Base-by-base conservation (phyloP, 2,329 filamentous ascomycete genomes). In the Parastagonospora nodorum region DNA sequence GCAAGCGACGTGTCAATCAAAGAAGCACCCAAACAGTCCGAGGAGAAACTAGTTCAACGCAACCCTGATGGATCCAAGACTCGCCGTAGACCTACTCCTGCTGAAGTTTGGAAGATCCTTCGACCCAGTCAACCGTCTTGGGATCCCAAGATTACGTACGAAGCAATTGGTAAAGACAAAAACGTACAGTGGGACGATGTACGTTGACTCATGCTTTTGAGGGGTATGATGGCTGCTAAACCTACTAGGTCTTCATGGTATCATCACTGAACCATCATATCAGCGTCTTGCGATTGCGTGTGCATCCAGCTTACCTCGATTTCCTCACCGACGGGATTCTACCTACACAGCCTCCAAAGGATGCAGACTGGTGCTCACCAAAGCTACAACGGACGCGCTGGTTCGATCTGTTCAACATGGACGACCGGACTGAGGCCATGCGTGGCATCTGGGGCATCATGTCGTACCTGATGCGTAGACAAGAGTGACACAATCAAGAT, bases 221-320 rank as follows among this genome's bases (percentile, higher is more conserved):
- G 29, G 16, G 24, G 29, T 5, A 32, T 42, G 2, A 29, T 32
- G 33, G 41, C 42, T 46, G 48, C 67, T 27, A 70, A 44, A 24
- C 27, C 10, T n/a, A 15, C 27, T 60, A 86, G 82, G 78, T 86
- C 44, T 86, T 83, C 69, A 79, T 86, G 76, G 62, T 86, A 41
- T 86, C 84, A 10, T 82, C 82, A 19, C 74, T 86, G 55, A 86
- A 86, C 65, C 84, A 85, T 68, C 84, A 87, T 58, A 75, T 86
- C 53, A 79, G 81, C 48, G 78, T 87, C 41, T 66, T 87, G 45
- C 83, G 82, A 57, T 74, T 87, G 41, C 80, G 78, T 29, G 76
- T 87, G 38, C 83, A 86, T 64, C 71, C 73, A 19, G 73, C 77
- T 15, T 87, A 87, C 64, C 64, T 85, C 30, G 77, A 81, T n/a